Conservation (phyloP, 129 eudicot species). For the Logfia minima region DNA sequence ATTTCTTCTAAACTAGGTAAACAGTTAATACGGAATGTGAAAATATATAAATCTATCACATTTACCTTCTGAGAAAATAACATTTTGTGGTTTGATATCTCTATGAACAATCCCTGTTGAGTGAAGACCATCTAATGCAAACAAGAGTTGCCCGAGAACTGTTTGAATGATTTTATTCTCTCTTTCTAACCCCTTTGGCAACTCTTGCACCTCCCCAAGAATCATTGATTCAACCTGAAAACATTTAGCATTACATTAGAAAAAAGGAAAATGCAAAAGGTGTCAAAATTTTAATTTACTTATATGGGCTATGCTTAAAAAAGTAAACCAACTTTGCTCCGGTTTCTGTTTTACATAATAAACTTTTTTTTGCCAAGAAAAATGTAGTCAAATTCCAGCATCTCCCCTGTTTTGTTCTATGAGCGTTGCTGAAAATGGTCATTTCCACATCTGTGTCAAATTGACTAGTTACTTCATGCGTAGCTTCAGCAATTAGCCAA, state of each 20-base stretch:
- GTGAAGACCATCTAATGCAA: slow-evolving; percentile 96
- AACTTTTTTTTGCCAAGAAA: too few species aligned
- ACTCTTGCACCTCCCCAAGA: slow-evolving; percentile 64
- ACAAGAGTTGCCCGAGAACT: slow-evolving; percentile 75
- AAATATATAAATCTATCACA: background rate
- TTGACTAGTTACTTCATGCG: too few species aligned
- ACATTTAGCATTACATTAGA: background rate
- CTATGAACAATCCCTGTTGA: slow-evolving; percentile 97
- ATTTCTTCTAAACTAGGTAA: background rate
- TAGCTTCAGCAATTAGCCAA: too few species aligned
- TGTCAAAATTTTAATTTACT: too few species aligned
- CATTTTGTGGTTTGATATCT: slow-evolving; percentile 92
- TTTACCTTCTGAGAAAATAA: slow-evolving; percentile 93
- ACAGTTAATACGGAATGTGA: background rate
- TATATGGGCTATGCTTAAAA: too few species aligned
- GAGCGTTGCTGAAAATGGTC: too few species aligned
- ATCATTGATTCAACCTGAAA: slow-evolving; percentile 90
- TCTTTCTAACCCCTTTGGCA: slow-evolving; percentile 90
- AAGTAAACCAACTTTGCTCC: too few species aligned
- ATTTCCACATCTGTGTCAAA: too few species aligned
- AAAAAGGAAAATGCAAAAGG: background rate
- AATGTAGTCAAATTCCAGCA: too few species aligned
- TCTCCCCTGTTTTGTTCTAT: too few species aligned
- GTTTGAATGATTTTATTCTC: slow-evolving; percentile 91
- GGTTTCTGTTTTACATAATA: too few species aligned